Percentiles rank a stretch among this genome's conserved stretches.
These are phyloP conservation scores for Cladosporium sp. DNA, from an alignment of 2,329 filamentous ascomycete genomes.

Conservation along the genomic window DNA sequence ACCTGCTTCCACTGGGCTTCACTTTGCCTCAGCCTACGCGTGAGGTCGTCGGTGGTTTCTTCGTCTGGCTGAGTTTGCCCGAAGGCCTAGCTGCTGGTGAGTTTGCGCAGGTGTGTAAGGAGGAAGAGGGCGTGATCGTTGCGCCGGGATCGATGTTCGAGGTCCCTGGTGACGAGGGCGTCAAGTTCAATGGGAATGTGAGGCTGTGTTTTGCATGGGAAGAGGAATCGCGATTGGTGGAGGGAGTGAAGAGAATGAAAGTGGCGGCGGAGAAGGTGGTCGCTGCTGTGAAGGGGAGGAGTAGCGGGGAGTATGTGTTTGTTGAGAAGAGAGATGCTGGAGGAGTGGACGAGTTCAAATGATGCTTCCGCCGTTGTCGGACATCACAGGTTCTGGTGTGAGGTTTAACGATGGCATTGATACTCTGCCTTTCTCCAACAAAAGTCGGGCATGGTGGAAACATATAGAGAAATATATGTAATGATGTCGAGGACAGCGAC, in stretches of 20 bases:
- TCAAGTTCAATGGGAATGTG: slow-evolving; percentile 60
- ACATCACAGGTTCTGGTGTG: not conserved
- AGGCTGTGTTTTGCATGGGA: slow-evolving; percentile 75
- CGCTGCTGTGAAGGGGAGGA: slow-evolving; percentile 21
- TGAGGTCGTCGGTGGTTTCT: slow-evolving; percentile 74
- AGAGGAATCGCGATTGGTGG: slow-evolving; percentile 62
- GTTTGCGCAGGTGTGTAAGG: slow-evolving; percentile 58
- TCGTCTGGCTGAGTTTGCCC: slow-evolving; percentile 75
- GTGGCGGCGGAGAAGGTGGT: slow-evolving; percentile 42
- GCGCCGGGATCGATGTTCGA: slow-evolving; percentile 71
- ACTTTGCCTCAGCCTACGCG: slow-evolving; percentile 44
- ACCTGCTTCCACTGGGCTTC: slow-evolving; percentile 66
- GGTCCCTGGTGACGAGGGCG: slow-evolving; percentile 48
- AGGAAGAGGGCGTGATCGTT: slow-evolving; percentile 66
- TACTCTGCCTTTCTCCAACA: not conserved
- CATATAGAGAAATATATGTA: not conserved
- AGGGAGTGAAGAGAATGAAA: slow-evolving; percentile 67
- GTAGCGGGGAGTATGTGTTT: slow-evolving; percentile 23
- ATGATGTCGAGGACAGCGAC: not conserved
- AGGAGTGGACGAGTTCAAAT: not conserved
- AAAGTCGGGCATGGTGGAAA: not conserved
- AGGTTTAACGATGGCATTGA: not conserved
- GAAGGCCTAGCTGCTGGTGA: slow-evolving; percentile 52
- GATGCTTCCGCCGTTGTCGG: not conserved
- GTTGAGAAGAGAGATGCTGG: slow-evolving; percentile 19